Percentiles rank a stretch among this genome's conserved stretches.
Conservation (phyloP, 805 yeast species). For the Ogataea corticis region DNA sequence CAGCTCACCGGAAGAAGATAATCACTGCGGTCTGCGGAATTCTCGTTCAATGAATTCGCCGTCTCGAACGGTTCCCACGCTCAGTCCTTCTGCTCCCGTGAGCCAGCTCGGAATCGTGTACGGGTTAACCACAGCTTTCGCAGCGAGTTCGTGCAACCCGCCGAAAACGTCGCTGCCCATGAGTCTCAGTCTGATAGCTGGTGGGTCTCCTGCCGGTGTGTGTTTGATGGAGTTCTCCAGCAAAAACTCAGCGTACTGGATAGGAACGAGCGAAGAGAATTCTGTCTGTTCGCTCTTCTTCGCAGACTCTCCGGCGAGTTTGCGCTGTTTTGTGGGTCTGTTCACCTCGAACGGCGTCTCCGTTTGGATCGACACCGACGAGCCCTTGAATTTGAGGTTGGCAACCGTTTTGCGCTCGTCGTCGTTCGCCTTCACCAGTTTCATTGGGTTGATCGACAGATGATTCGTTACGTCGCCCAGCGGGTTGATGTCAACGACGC, state of each 20-base stretch:
- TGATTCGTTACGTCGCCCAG: conserved; percentile 48
- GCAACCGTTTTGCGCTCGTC: conserved; percentile 44
- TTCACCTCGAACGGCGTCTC: conserved; percentile 42
- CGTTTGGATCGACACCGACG: conserved; percentile 36
- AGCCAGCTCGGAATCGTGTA: conserved; percentile 71
- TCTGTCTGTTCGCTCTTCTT: conserved; percentile 30
- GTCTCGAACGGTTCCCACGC: conserved; percentile 46
- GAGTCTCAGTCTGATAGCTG: conserved; percentile 37
- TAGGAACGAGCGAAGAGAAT: conserved; percentile 58
- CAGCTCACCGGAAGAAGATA: conserved; percentile 24
- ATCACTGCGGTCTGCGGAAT: not conserved
- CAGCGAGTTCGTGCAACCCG: conserved; percentile 71
- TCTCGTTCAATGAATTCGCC: conserved; percentile 31
- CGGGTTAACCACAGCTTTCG: conserved; percentile 48
- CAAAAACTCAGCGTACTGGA: conserved; percentile 50
- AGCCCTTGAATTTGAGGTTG: conserved; percentile 63
- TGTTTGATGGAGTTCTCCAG: conserved; percentile 37
- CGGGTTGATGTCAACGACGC: conserved; percentile 64
- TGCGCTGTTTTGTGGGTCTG: conserved; percentile 26
- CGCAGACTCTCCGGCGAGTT: conserved; percentile 8
- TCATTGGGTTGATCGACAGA: conserved; percentile 33
- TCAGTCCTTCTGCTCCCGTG: conserved; percentile 69
- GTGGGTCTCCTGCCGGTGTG: conserved; percentile 14
- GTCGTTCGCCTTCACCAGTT: conserved; percentile 17
- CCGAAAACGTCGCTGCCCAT: conserved; percentile 75